These are phyloP conservation scores for Porcisia deanei DNA, from an alignment of 208 protist genomes.

Conservation along the genomic window DNA sequence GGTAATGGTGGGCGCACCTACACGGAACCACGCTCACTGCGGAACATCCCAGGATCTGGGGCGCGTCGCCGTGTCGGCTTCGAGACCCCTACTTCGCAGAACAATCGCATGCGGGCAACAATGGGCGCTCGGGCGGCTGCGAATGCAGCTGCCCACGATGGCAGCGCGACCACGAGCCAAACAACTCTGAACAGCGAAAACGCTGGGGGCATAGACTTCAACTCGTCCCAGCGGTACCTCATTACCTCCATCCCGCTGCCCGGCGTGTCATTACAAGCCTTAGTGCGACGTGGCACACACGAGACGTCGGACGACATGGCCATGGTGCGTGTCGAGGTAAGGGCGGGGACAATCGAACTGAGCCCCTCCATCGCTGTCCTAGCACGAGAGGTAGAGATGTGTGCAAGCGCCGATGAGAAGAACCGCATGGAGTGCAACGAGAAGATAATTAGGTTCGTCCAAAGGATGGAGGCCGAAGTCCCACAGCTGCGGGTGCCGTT, in stretches of 20 bases:
- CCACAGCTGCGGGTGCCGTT: conserved; percentile 29
- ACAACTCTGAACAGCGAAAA: conserved; percentile 2
- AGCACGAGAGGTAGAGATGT: conserved; percentile 72
- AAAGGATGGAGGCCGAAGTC: conserved; percentile 47
- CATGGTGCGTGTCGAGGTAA: conserved; percentile 63
- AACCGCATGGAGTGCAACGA: conserved; percentile 25
- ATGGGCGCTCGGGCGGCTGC: neutral
- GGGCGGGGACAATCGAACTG: conserved; percentile 66
- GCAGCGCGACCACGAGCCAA: neutral
- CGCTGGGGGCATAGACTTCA: conserved; percentile 10
- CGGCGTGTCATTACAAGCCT: conserved; percentile 33
- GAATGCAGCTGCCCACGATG: neutral
- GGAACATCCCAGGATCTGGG: neutral
- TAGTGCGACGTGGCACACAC: conserved; percentile 21
- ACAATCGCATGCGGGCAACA: neutral
- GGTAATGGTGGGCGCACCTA: conserved; percentile 2
- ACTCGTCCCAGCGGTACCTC: conserved; percentile 38
- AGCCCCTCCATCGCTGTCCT: conserved; percentile 69
- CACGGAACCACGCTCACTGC: conserved; percentile 4
- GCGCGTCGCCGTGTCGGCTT: conserved; percentile 30
- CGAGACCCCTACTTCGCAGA: conserved; percentile 8
- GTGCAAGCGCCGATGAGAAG: conserved; percentile 30
- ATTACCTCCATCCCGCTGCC: conserved; percentile 70
- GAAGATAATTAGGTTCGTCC: conserved; percentile 34
- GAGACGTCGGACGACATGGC: conserved; percentile 34